Evolutionary conservation across 345 rosid species (phyloP), one percentile per base, ranked within the genome.

Genomic region (Rubroshorea leprosula): DNA sequence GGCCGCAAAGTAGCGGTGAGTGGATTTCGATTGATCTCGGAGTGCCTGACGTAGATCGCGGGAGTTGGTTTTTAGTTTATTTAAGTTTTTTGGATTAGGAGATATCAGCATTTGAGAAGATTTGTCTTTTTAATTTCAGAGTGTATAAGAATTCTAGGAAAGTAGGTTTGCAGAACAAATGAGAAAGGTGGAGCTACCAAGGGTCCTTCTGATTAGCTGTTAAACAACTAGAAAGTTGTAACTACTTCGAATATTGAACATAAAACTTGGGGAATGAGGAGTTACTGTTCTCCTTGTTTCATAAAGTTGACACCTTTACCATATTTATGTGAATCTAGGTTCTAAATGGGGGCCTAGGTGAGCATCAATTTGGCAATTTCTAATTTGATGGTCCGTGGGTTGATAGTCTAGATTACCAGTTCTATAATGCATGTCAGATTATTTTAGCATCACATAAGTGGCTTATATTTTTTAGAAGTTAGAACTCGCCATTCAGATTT

Each of bases 1-100:
- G 95, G 49, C 95, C 95, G 14, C 89, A 84, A 20, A 84, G 95
- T 67, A 84, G 91, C 59, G 91, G 91, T 86, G 70, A 39, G 68
- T 58, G 18, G n/a, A n/a, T n/a, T n/a, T n/a, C n/a, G n/a, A 4
- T 44, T 14, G 1, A 1, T 44, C 18, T 44, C n/a, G 47, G 41
- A 10, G 47, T 44, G 4, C 41, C 5, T 35, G 41, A 35, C 7
- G 41, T 35, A 3, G 11, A 6, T 8, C 41, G 7, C 9, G 7
- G 1, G 41, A 35, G 41, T 35, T 44, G 5, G 18, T 44, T 44
- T 10, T 14, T 1, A 44, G 47, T 44, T 44, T n/a, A n/a, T 39
- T 39, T 39, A 2, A 13, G 31, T 4, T 6, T 35, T 35, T 35
- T 10, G 41, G 12, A 35, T 35, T 13, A 6, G 41, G 41, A 6